phyloP scores from a whole-genome alignment of 352 stramenopile species.

The Phytopythium litorale region DNA sequence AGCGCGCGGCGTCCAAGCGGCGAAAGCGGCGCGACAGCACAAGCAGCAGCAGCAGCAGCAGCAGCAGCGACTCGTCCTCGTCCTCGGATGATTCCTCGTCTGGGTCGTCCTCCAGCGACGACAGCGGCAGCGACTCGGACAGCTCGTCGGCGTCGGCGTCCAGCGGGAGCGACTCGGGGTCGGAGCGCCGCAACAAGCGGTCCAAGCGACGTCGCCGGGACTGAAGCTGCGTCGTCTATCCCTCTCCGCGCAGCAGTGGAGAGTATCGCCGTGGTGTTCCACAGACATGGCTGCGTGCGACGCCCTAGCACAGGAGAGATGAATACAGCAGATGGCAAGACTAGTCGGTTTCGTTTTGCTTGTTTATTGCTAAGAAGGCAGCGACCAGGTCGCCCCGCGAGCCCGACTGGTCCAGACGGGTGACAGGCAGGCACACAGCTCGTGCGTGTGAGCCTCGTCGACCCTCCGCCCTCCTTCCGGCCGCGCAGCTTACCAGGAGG shows the following conservation, averaged over 20 bases:
- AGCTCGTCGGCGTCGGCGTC: slow-evolving; percentile 21
- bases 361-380: not conserved
- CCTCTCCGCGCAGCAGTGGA: not conserved
- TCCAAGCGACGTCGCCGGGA: slow-evolving; percentile 42
- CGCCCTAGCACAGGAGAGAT: not conserved
- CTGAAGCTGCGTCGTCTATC: slow-evolving; percentile 5
- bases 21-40: slow-evolving; percentile 22
- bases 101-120: slow-evolving; percentile 14
- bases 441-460: not conserved
- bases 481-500: slow-evolving; percentile 74
- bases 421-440: not conserved
- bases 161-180: slow-evolving; percentile 15
- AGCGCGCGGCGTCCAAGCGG: slow-evolving; percentile 20
- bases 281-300: not conserved
- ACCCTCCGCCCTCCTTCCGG: not conserved
- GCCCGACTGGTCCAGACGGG: not conserved
- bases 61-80: slow-evolving; percentile 17
- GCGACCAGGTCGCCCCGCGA: not conserved
- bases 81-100: slow-evolving; percentile 21
- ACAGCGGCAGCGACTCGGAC: slow-evolving; percentile 15
- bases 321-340: not conserved
- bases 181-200: slow-evolving; percentile 14
- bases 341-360: not conserved
- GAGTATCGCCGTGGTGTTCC: not conserved
- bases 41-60: slow-evolving; percentile 28